phyloP scores from a whole-genome alignment of 345 rosid genomes.

The Populus nigra region DNA sequence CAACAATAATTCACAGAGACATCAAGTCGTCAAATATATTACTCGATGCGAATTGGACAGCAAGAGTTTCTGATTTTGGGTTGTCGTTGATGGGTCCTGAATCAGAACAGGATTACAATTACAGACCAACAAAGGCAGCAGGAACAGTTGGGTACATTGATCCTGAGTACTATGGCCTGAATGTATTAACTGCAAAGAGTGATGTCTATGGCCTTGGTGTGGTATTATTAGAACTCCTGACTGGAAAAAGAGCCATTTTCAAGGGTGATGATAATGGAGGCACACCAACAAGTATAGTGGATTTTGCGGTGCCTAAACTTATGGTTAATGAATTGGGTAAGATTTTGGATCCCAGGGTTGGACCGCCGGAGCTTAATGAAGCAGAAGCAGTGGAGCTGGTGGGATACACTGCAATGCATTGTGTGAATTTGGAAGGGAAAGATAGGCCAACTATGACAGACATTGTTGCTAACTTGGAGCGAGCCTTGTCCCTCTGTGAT shows the following conservation, averaged over 20 bases:
- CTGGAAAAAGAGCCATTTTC: constrained; percentile 73
- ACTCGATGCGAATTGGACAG: constrained; percentile 68
- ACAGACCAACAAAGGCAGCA: constrained; percentile 62
- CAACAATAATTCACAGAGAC: constrained; percentile 82
- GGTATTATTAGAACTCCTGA: constrained; percentile 69
- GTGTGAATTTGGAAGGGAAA: constrained; percentile 68
- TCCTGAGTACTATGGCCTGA: constrained; percentile 85
- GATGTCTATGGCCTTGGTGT: constrained; percentile 92
- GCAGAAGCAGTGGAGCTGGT: constrained; percentile 83
- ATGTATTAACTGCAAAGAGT: constrained; percentile 74
- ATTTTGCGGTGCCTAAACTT: constrained; percentile 61
- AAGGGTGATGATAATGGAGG: constrained; percentile 38
- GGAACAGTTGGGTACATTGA: constrained; percentile 92
- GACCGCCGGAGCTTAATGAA: constrained; percentile 49
- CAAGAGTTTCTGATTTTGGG: constrained; percentile 87
- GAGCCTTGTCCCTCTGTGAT: constrained; percentile 53
- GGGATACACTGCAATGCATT: constrained; percentile 72
- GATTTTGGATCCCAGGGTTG: constrained; percentile 64
- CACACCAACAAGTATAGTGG: constrained; percentile 57
- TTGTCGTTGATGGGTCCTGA: constrained; percentile 69
- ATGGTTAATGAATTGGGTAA: constrained; percentile 37
- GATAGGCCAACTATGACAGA: constrained; percentile 66
- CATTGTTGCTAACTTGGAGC: constrained; percentile 64
- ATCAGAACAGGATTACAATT: constrained; percentile 24
- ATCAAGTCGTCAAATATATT: constrained; percentile 82